phyloP scores from a whole-genome alignment of 345 rosid species.

The Nephelium lappaceum region DNA sequence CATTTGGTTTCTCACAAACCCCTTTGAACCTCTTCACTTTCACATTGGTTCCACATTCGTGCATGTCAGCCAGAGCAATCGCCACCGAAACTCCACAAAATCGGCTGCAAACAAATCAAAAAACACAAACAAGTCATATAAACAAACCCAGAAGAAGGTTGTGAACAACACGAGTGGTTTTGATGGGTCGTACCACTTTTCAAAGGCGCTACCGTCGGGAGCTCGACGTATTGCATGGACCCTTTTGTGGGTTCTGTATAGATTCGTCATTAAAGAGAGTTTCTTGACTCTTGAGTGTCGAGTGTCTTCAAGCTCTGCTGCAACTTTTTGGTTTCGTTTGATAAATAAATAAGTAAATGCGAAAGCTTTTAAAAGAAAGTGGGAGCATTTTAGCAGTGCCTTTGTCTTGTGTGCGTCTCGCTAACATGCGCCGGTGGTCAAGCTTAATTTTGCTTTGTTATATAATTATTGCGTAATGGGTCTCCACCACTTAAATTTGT shows the following conservation, averaged over 20 bases:
- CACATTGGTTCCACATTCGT: constrained; percentile 50
- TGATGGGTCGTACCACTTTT: constrained; percentile 55
- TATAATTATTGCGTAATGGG: too few relatives aligned
- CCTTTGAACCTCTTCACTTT: constrained; percentile 72
- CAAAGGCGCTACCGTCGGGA: constrained; percentile 78
- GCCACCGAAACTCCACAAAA: constrained; percentile 60
- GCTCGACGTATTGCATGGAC: constrained; percentile 72
- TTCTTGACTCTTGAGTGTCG: not conserved
- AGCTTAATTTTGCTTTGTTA: too few relatives aligned
- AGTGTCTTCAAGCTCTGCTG: constrained; percentile 32
- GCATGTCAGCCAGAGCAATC: constrained; percentile 77
- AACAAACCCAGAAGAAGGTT: not conserved
- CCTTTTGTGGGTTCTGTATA: constrained; percentile 63
- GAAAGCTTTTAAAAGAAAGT: not conserved
- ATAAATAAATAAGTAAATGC: not conserved
- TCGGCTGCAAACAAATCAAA: constrained; percentile 40
- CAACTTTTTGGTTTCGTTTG: constrained; percentile 14
- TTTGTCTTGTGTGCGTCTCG: not conserved
- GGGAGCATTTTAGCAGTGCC: not conserved
- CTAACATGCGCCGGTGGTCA: constrained; percentile 17
- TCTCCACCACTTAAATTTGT: too few relatives aligned
- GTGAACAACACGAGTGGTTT: too few relatives aligned
- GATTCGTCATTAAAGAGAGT: constrained; percentile 56
- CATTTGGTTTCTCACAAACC: constrained; percentile 30
- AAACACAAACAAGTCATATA: constrained; percentile 3